A percentile compares a stretch with the other conserved stretches of the same genome.
Evolutionary conservation across 75 land plant genomes (phyloP).

Genomic region (Sequoia sempervirens): DNA sequence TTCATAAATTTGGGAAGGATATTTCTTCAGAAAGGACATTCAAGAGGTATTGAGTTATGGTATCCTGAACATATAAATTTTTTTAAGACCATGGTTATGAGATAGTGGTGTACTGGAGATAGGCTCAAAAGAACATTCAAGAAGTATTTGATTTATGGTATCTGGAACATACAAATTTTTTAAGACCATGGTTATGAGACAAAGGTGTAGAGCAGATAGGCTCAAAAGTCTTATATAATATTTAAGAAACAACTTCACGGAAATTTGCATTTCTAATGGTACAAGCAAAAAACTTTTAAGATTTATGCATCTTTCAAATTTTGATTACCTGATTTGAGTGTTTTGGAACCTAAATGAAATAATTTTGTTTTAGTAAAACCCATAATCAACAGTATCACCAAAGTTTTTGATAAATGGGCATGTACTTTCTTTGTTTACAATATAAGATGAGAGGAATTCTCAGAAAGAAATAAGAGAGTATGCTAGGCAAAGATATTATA

Average conservation of each 20-base stretch:
- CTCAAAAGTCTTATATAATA: not conserved
- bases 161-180: not conserved
- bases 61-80: not conserved
- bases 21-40: not conserved
- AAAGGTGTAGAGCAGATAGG: not conserved
- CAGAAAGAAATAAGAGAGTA: not conserved
- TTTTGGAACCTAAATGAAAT: not conserved
- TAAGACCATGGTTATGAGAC: not conserved
- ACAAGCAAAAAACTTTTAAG: not conserved
- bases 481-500: not conserved
- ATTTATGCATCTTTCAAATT: not conserved
- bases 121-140: not conserved
- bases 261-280: not conserved
- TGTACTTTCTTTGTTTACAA: not conserved
- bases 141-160: not conserved
- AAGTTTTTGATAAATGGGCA: not conserved
- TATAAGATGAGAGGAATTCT: not conserved
- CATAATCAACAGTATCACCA: conserved; percentile 1
- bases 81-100: not conserved
- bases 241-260: not conserved
- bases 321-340: not conserved
- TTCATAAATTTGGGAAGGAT: not conserved
- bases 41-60: not conserved
- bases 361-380: not conserved
- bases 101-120: not conserved